Base-by-base conservation (phyloP, 2,329 filamentous ascomycete genomes). In the Mycosphaerella arachidis region DNA sequence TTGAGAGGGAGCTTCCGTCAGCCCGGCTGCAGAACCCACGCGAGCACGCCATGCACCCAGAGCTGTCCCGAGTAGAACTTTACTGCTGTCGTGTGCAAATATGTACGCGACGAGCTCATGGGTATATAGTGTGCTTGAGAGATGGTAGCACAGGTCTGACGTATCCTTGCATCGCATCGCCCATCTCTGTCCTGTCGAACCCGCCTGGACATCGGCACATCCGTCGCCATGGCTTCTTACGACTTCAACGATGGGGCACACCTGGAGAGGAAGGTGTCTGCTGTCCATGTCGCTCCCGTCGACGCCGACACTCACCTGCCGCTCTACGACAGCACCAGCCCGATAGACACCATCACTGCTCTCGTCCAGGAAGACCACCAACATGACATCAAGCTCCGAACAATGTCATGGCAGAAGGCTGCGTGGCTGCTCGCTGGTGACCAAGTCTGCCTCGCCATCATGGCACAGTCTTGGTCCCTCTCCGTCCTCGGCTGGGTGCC, bases 361-460 rank as follows among this genome's bases (percentile, higher is more conserved):
- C 66, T 70, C 10, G 64, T 69, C 24, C 24, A 50, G 4, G 66
- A 69, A 74, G 78, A 79, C 63, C 77, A 79, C 62, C 63, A 70
- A 51, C 78, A 81, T 73, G 80, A 81, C 4, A 82, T 82, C 71
- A 76, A 80, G 65, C 76, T 82, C 12, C 75, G 79, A n/a, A 81
- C 78, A 0, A 81, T 81, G 79, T 76, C 78, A 33, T 82, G 80
- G 79, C 78, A 81, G 62, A 81, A 81, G 66, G 78, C 78, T 1
- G 78, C 79, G 7, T 80, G 77, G 73, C 67, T 81, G 37, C 75
- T 81, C 6, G 71, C 69, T 10, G 79, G 79, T 37, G 79, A 81
- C 50, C 79, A 81, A 67, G 78, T 81, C 37, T 81, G 79, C 67
- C 69, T 81, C 5, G 79, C 79, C 30, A 81, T 81, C 63, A 81